These are phyloP conservation scores for Cyberlindnera americana DNA, from an alignment of 805 yeast species.

Conservation along the genomic window DNA sequence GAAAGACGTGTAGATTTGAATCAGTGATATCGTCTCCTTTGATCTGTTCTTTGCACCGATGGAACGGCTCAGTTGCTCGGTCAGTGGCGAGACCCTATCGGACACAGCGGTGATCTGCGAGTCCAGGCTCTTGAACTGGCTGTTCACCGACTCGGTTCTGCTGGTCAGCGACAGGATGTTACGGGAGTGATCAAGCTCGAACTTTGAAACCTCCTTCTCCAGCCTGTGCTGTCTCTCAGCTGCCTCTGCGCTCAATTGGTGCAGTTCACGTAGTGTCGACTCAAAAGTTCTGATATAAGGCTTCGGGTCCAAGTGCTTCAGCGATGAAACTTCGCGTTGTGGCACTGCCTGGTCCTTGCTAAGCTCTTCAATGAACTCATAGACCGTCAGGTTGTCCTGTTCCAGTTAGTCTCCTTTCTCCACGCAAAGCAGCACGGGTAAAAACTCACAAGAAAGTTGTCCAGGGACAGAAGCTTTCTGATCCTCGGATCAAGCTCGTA, in stretches of 20 bases:
- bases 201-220: slow-evolving; percentile 53
- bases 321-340: slow-evolving; percentile 46
- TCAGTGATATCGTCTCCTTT: slow-evolving; percentile 63
- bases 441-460: slow-evolving; percentile 47
- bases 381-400: slow-evolving; percentile 60
- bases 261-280: slow-evolving; percentile 70
- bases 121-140: slow-evolving; percentile 49
- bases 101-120: slow-evolving; percentile 52
- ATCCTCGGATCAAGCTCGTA: slow-evolving; percentile 66
- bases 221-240: slow-evolving; percentile 44
- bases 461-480: slow-evolving; percentile 50
- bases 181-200: slow-evolving; percentile 63
- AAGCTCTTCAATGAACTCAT: slow-evolving; percentile 77
- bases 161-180: slow-evolving; percentile 56
- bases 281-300: slow-evolving; percentile 95
- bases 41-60: slow-evolving; percentile 74
- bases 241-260: slow-evolving; percentile 56
- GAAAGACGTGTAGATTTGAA: slow-evolving; percentile 75
- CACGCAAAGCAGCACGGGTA: no score
- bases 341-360: slow-evolving; percentile 60
- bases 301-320: slow-evolving; percentile 71
- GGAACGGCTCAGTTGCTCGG: slow-evolving; percentile 61
- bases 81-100: slow-evolving; percentile 61
- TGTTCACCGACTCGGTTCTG: slow-evolving; percentile 42
- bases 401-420: neutral